Evolutionary conservation across 2,329 filamentous ascomycete genomes (phyloP).

Genomic region (Aspergillus costaricaensis): DNA sequence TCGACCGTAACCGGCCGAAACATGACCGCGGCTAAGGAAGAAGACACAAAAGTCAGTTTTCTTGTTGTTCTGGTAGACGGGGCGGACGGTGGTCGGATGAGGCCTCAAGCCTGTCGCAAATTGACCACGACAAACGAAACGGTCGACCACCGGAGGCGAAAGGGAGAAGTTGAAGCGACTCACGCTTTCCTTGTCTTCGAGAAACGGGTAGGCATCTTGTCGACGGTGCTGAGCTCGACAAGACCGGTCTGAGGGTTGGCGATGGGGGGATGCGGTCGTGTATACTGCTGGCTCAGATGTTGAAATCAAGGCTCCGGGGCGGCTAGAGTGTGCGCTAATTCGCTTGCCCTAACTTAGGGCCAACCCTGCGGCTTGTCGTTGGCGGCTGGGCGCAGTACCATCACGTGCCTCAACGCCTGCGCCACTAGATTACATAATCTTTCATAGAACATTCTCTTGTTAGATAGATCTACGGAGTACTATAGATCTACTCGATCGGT

Average conservation of each 20-base stretch:
- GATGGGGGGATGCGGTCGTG: slow-evolving; percentile 37
- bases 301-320: slow-evolving; percentile 37
- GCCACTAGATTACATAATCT: not conserved
- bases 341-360: slow-evolving; percentile 40
- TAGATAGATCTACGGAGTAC: too few relatives aligned
- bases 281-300: slow-evolving; percentile 35
- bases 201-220: slow-evolving; percentile 56
- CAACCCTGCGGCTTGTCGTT: slow-evolving; percentile 26
- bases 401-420: slow-evolving; percentile 6
- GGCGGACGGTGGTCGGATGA: not conserved
- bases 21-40: slow-evolving; percentile 79
- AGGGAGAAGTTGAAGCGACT: slow-evolving; percentile 35
- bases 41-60: slow-evolving; percentile 20
- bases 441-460: too few relatives aligned
- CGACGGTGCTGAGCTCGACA: slow-evolving; percentile 44
- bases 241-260: slow-evolving; percentile 41
- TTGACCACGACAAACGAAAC: slow-evolving; percentile 11
- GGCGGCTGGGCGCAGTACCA: not conserved
- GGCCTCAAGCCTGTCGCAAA: slow-evolving; percentile 14
- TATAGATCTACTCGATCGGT: too few relatives aligned
- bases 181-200: slow-evolving; percentile 54
- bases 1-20: slow-evolving; percentile 97
- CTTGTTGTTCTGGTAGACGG: not conserved
- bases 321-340: slow-evolving; percentile 44
- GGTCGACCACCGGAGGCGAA: slow-evolving; percentile 19